phyloP scores from a whole-genome alignment of 2,329 filamentous ascomycete genomes.

The Sporothrix protearum region DNA sequence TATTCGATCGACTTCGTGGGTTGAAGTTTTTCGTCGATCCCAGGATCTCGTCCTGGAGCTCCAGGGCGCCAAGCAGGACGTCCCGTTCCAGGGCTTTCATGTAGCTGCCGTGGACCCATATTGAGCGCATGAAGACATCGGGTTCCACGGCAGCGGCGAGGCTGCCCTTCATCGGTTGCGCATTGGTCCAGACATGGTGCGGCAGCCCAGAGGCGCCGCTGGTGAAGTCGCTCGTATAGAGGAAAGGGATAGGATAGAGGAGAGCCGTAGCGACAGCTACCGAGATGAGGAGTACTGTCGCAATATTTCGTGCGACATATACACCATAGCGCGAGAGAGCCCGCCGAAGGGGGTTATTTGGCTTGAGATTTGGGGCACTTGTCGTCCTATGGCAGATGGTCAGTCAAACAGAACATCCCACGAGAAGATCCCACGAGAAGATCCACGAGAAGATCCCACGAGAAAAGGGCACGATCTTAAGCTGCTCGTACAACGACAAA shows the following conservation, averaged over 20 bases:
- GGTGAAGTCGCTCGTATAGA: conserved; percentile 68
- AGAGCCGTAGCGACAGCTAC: conserved; percentile 66
- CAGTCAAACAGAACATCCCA: conserved; percentile 32
- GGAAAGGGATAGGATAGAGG: conserved; percentile 71
- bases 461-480: neutral
- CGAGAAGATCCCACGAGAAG: conserved; percentile 35
- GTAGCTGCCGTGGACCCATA: conserved; percentile 78
- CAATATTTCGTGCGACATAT: conserved; percentile 68
- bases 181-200: conserved; percentile 77
- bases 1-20: conserved; percentile 41
- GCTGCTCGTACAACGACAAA: conserved; percentile 60
- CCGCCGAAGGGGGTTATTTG: conserved; percentile 62
- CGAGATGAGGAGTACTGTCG: conserved; percentile 70
- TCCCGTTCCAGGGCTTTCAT: conserved; percentile 69
- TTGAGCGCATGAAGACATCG: conserved; percentile 76
- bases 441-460: neutral
- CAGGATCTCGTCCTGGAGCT: conserved; percentile 67
- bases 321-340: conserved; percentile 67
- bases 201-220: conserved; percentile 69
- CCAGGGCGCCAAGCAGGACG: conserved; percentile 62
- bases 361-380: conserved; percentile 63
- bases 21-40: conserved; percentile 57
- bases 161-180: conserved; percentile 56
- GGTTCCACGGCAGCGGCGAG: conserved; percentile 42
- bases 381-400: conserved; percentile 58